Evolutionary conservation across 2,329 filamentous ascomycete species (phyloP).

Genomic region (Botrytis sinoallii): DNA sequence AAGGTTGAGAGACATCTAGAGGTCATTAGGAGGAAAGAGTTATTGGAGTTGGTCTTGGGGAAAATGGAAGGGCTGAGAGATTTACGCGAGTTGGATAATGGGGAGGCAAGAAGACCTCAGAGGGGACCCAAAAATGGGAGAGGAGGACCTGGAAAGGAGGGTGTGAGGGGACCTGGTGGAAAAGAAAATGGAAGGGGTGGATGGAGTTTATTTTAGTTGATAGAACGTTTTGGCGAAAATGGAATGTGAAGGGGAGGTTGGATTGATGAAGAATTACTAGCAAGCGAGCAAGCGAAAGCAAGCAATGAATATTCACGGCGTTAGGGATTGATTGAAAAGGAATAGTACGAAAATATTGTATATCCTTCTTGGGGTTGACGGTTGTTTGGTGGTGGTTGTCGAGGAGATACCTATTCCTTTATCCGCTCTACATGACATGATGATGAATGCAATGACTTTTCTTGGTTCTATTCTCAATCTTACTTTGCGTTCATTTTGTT

Average conservation of each 20-base stretch:
- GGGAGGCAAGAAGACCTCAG: conserved; percentile 39
- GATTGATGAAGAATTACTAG: background rate
- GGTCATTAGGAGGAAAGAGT: conserved; percentile 85
- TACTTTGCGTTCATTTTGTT: no score
- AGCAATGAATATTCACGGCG: background rate
- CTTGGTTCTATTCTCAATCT: background rate
- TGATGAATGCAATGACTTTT: conserved; percentile 16
- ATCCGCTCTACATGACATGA: conserved; percentile 4
- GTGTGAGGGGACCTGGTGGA: conserved; percentile 19
- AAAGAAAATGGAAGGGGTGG: conserved; percentile 14
- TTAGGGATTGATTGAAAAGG: conserved; percentile 9
- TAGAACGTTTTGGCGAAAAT: background rate
- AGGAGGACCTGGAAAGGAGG: conserved; percentile 18
- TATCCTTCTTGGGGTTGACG: background rate
- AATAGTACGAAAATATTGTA: conserved; percentile 12
- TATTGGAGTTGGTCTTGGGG: conserved; percentile 86
- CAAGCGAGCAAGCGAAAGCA: conserved; percentile 3
- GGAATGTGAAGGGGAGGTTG: background rate
- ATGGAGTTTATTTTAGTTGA: conserved; percentile 18
- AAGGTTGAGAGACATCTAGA: conserved; percentile 88
- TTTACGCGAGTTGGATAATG: conserved; percentile 60
- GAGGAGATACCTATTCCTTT: background rate
- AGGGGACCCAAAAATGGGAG: conserved; percentile 23
- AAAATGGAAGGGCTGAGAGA: conserved; percentile 93
- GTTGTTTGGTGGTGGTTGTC: background rate